Base-by-base conservation (phyloP, 2,329 filamentous ascomycete species). In the Exophiala sp. region DNA sequence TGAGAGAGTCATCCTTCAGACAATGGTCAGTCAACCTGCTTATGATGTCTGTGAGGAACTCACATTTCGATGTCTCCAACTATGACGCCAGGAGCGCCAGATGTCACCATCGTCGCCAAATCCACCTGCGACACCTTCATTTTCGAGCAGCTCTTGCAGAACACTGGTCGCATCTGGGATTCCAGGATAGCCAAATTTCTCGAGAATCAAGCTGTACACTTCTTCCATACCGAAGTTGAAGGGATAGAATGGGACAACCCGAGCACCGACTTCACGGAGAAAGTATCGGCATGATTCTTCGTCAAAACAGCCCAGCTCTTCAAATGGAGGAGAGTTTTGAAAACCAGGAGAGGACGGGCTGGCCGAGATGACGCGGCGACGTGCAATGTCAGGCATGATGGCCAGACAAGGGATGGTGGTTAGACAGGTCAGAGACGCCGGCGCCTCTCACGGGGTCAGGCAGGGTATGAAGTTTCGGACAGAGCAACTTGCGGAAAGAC, bases 221-320 rank as follows among this genome's bases (percentile, higher is more conserved):
- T 63, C 60, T 50, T 63, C 59, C 49, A 63, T 63, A 27, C 61
- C 61, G 30, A 59, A 52, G 11, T 50, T 50, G 53, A 61, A 63
- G 8, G 59, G 59, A 42, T 60, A 62, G 45, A 45, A 49, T 35
- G 53, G 56, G 18, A 62, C 58, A 23, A 63, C 50, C 16, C 52
- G 52, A 8, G 45, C 30, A 18, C 60, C 61, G 6, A 63, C 51
- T 44, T 61, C 58, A n/a, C 58, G 51, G 11, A 62, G 45, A 41
- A 61, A 58, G 48, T 56, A 60, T 16, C 60, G 59, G 38, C 61
- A 62, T n/a, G 56, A 48, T 37, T 62, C 61, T 46, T 62, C 61
- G 29, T 63, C 58, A 30, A 61, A 63, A 14, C 32, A 39, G n/a
- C 57, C 58, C 19, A 59, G 45, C 18, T 53, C 53, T 34, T 50